phyloP scores from a whole-genome alignment of 1,284 basidiomycete species.

The Inonotus obliquus region DNA sequence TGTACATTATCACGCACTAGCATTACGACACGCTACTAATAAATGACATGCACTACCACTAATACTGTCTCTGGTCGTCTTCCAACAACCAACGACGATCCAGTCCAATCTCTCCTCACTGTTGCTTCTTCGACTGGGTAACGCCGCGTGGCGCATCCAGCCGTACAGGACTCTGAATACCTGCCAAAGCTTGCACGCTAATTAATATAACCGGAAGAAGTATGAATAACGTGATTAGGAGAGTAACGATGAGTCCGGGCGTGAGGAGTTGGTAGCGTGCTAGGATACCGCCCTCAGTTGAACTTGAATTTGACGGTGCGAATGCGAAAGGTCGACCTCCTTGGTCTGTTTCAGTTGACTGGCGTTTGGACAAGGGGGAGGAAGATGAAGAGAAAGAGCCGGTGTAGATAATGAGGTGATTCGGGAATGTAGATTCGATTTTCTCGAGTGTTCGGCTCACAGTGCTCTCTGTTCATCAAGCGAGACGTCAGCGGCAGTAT shows the following conservation, averaged over 20 bases:
- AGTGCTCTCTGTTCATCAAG: conserved; percentile 8
- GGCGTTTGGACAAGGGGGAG: conserved; percentile 31
- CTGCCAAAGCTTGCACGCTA: conserved; percentile 65
- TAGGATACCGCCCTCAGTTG: conserved; percentile 53
- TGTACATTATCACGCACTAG: neutral
- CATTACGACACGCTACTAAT: neutral
- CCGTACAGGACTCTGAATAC: conserved; percentile 69
- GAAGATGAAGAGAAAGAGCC: conserved; percentile 34
- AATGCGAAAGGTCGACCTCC: conserved; percentile 22
- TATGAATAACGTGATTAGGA: conserved; percentile 67
- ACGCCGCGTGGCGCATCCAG: conserved; percentile 62
- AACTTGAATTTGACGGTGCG: conserved; percentile 27
- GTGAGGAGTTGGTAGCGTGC: conserved; percentile 76
- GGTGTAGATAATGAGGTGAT: conserved; percentile 60
- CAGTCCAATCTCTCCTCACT: too few species aligned
- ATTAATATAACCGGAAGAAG: conserved; percentile 66
- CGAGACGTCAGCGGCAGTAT: neutral
- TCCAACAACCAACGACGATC: neutral
- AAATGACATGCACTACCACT: conserved; percentile 7
- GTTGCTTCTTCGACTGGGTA: conserved; percentile 73
- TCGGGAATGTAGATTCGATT: conserved; percentile 46
- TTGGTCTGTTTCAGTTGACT: conserved; percentile 29
- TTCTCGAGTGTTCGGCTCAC: conserved; percentile 44
- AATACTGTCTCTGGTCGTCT: neutral
- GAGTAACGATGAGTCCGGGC: conserved; percentile 67